Evolutionary conservation across 1,284 basidiomycete species (phyloP).

Genomic region (Pisolithus thermaeus): DNA sequence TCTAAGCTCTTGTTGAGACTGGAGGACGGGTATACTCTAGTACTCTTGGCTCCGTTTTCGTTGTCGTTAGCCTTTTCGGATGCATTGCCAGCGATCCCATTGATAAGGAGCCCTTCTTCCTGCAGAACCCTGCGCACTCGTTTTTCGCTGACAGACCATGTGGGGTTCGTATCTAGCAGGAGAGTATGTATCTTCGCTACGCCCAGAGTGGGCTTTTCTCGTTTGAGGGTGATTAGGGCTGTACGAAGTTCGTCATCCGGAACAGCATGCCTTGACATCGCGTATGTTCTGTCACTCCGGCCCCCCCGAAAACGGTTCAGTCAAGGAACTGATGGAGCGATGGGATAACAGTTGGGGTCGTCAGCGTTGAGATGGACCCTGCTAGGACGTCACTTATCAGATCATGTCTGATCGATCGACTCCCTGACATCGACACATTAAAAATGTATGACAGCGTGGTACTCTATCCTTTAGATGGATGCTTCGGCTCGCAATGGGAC

Average conservation of each 20-base stretch:
- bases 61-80: conserved; percentile 10
- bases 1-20: conserved; percentile 64
- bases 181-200: conserved; percentile 65
- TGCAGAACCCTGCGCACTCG: conserved; percentile 68
- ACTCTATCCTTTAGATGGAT: too few relatives aligned
- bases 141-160: conserved; percentile 80
- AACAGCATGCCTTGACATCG: conserved; percentile 6
- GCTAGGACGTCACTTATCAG: too few relatives aligned
- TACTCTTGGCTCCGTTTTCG: conserved; percentile 13
- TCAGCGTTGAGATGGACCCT: too few relatives aligned
- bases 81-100: not conserved
- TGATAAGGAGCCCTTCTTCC: conserved; percentile 45
- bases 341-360: not conserved
- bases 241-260: conserved; percentile 42
- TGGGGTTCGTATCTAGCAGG: conserved; percentile 52
- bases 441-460: too few relatives aligned
- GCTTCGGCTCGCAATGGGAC: too few relatives aligned
- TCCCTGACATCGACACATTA: too few relatives aligned
- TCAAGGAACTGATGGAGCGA: not conserved
- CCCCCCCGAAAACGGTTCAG: not conserved
- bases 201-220: conserved; percentile 58
- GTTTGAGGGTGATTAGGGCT: conserved; percentile 37
- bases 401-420: too few relatives aligned
- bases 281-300: not conserved
- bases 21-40: conserved; percentile 50